These are phyloP conservation scores for Debaryomyces coudertii DNA, from an alignment of 1,139 yeast genomes.

Conservation along the genomic window DNA sequence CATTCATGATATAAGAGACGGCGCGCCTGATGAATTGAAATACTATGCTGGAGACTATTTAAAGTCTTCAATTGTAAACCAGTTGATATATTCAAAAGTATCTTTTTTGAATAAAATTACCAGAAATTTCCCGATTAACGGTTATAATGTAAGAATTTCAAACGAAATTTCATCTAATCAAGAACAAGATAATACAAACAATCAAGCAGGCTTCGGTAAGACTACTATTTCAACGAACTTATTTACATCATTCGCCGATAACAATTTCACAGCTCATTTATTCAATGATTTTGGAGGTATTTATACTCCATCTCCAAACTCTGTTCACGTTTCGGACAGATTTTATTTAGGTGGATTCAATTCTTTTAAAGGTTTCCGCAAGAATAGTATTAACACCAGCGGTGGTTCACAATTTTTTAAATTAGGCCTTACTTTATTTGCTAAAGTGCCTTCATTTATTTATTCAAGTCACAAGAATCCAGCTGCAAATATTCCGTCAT, in stretches of 20 bases:
- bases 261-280: constrained; percentile 42
- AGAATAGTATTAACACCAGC: constrained; percentile 37
- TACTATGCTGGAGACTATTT: constrained; percentile 37
- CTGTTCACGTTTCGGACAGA: constrained; percentile 48
- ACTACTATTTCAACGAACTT: constrained; percentile 30
- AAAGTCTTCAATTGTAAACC: constrained; percentile 39
- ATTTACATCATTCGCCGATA: constrained; percentile 41
- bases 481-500: constrained; percentile 16
- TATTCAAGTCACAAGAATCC: constrained; percentile 22
- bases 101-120: constrained; percentile 27
- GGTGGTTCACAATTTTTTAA: constrained; percentile 50
- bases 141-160: constrained; percentile 25
- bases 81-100: constrained; percentile 28
- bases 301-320: constrained; percentile 23
- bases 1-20: constrained; percentile 46
- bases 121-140: constrained; percentile 37
- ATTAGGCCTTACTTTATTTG: constrained; percentile 35
- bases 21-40: constrained; percentile 38
- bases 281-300: constrained; percentile 42
- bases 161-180: constrained; percentile 40
- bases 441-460: constrained; percentile 40
- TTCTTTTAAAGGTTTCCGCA: constrained; percentile 43
- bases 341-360: constrained; percentile 52
- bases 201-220: constrained; percentile 31
- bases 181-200: constrained; percentile 28